Percentiles rank a stretch among this genome's conserved stretches.
Evolutionary conservation across 257 asterid genomes (phyloP).

Genomic region (Dorcoceras hygrometricum): DNA sequence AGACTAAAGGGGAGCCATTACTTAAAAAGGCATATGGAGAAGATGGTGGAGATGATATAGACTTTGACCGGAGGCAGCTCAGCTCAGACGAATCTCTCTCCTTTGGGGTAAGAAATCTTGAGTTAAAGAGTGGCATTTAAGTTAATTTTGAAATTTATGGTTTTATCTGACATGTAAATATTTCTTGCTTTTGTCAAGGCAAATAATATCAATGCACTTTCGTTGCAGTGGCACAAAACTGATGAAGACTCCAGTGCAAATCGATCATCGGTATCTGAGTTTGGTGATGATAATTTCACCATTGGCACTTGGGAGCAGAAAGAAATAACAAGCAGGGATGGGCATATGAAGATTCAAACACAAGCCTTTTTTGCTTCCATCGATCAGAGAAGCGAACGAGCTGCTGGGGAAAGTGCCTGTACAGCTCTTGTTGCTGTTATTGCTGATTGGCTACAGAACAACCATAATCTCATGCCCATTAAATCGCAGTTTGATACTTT

Average conservation of each 20-base stretch:
- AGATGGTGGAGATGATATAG: conserved; percentile 98
- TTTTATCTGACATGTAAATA: neutral
- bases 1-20: conserved; percentile 87
- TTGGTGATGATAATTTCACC: conserved; percentile 83
- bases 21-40: conserved; percentile 84
- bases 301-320: conserved; percentile 92
- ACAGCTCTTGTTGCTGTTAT: conserved; percentile 92
- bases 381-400: conserved; percentile 88
- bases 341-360: conserved; percentile 68
- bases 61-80: conserved; percentile 89
- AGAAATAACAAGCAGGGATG: conserved; percentile 78
- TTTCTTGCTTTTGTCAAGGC: conserved; percentile 11
- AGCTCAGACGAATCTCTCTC: conserved; percentile 77
- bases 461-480: conserved; percentile 70
- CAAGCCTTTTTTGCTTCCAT: conserved; percentile 87
- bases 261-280: conserved; percentile 73
- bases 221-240: conserved; percentile 61
- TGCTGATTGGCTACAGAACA: conserved; percentile 86
- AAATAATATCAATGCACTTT: conserved; percentile 13
- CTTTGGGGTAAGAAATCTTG: conserved; percentile 57
- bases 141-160: neutral
- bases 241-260: conserved; percentile 62
- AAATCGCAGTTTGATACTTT: conserved; percentile 83
- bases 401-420: conserved; percentile 97
- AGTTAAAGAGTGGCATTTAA: neutral